Evolutionary conservation across 164 flowering plant species (phyloP), one percentile per base, ranked within the genome.

Genomic region (Aristolochia fimbriata): DNA sequence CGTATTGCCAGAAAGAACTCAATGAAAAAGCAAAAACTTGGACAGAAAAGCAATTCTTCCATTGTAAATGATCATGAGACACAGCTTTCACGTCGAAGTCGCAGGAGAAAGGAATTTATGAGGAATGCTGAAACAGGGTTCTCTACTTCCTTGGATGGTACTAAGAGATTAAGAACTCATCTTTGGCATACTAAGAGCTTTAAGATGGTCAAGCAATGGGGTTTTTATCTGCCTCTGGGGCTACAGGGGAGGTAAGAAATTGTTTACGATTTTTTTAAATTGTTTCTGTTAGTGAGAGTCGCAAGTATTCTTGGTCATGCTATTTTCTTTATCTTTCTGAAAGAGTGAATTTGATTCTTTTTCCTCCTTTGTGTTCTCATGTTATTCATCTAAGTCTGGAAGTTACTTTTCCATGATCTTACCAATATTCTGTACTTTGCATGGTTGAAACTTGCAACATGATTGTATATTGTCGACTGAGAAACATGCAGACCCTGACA

Each of bases 111-210:
- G 65, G 87, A 85, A 49, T 78, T 88, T 19, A 80, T 57, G 55
- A 75, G 64, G 74, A 88, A 86, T 67, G 80, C 73, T 0, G 74
- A 58, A 15, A 62, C 8, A 23, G 95, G 97, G 6, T 88, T 79
- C 59, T 59, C 56, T 58, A 62, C 64, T 47, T 78, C 87, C 0
- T 84, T 92, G 3, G 97, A 93, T 72, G 99, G 92, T 17, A 87
- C 95, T 0, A 90, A 76, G 81, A 78, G 97, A 75, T 58, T 93
- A 61, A 76, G 97, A 50, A 90, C 97, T 0, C 99, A 93, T 65
- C 81, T 88, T 62, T 93, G 99, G 99, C 86, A 83, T 66, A 93
- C 96, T 0, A 93, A 93, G 75, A 80, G 96, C 63, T 93, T 88
- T 52, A 60, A 66, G 1, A 86, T 93, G 95, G 60, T 69, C 0